A percentile compares a stretch with the other conserved stretches of the same genome.
Conservation (phyloP, 768 basidiomycete genomes). For the Russula foetens region DNA sequence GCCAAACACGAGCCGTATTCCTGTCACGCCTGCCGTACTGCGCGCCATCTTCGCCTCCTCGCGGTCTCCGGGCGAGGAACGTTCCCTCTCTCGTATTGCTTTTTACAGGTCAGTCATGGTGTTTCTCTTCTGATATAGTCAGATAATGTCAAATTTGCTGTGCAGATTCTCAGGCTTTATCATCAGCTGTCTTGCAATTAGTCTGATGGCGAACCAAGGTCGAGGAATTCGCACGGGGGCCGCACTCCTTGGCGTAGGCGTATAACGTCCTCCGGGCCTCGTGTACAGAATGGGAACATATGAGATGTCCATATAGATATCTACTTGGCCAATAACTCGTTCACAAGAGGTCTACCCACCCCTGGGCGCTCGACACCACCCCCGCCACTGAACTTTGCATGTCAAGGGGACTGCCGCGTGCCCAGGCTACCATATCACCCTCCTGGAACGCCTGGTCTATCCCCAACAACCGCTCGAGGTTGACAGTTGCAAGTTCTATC, state of each 20-base stretch:
- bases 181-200: constrained; percentile 74
- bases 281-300: not conserved
- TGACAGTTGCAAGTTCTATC: constrained; percentile 33
- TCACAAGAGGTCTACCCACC: constrained; percentile 26
- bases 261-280: not conserved
- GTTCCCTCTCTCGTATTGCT: constrained; percentile 75
- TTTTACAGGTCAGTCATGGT: constrained; percentile 61
- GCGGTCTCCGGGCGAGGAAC: constrained; percentile 70
- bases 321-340: not conserved
- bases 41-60: constrained; percentile 84
- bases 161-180: constrained; percentile 74
- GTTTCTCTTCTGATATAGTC: not conserved
- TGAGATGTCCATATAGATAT: not conserved
- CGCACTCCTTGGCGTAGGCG: constrained; percentile 60
- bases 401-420: constrained; percentile 29
- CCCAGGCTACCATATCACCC: constrained; percentile 28
- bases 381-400: constrained; percentile 30
- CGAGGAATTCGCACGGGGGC: constrained; percentile 59
- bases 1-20: constrained; percentile 53
- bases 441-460: constrained; percentile 18
- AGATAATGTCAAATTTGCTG: not conserved
- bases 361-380: constrained; percentile 27
- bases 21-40: constrained; percentile 75
- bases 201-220: constrained; percentile 62
- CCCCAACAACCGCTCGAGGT: constrained; percentile 38